Percentiles rank a stretch among this genome's conserved stretches.
These are phyloP conservation scores for Schwanniomyces pseudopolymorphus DNA, from an alignment of 805 yeast genomes.

Conservation along the genomic window DNA sequence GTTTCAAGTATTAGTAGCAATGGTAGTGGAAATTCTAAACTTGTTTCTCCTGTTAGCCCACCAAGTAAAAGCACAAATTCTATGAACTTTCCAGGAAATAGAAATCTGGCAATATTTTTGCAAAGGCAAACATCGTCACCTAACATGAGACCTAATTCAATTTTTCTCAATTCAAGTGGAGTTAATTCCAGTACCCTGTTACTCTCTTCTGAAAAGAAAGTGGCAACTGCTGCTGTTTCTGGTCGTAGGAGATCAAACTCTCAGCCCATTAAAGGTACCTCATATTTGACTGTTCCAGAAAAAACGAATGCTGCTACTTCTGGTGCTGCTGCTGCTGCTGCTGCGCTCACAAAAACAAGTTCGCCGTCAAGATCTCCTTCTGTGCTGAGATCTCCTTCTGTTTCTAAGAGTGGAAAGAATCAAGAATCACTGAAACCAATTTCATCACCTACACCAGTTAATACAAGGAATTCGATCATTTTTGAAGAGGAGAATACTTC, in stretches of 20 bases:
- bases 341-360: slow-evolving; percentile 8
- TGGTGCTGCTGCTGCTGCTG: slow-evolving; percentile 36
- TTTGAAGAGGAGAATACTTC: slow-evolving; percentile 16
- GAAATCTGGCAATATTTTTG: slow-evolving; percentile 10
- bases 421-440: slow-evolving; percentile 12
- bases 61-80: background rate
- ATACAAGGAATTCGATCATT: slow-evolving; percentile 15
- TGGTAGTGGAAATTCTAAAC: slow-evolving; percentile 12
- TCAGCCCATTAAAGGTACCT: slow-evolving; percentile 23
- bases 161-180: slow-evolving; percentile 19
- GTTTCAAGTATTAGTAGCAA: slow-evolving; percentile 22
- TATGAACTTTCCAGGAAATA: slow-evolving; percentile 8
- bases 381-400: slow-evolving; percentile 1
- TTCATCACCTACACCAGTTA: slow-evolving; percentile 13
- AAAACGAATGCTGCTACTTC: slow-evolving; percentile 17
- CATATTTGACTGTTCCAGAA: slow-evolving; percentile 2
- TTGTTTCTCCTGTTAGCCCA: slow-evolving; percentile 12
- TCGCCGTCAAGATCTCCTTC: slow-evolving; percentile 17
- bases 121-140: slow-evolving; percentile 6
- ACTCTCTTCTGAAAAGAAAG: slow-evolving; percentile 5
- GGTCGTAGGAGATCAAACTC: slow-evolving; percentile 38
- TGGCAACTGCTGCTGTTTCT: slow-evolving; percentile 7
- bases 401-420: slow-evolving; percentile 11
- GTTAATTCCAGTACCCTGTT: slow-evolving; percentile 9
- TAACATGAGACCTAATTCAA: slow-evolving; percentile 22